Base-by-base conservation (phyloP, 768 basidiomycete genomes). In the Infundibulicybe gibba region DNA sequence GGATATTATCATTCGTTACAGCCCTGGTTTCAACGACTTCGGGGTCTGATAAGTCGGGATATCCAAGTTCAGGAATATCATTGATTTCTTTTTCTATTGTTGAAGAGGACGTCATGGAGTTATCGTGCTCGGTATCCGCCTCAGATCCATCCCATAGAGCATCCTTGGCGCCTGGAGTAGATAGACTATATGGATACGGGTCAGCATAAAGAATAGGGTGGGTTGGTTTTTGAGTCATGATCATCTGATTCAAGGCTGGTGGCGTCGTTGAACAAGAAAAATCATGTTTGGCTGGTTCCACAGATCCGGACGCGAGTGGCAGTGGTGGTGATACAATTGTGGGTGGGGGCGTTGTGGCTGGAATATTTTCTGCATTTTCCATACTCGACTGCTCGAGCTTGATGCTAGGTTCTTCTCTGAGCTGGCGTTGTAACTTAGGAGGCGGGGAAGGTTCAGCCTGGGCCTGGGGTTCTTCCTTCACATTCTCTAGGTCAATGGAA, bases 151-250 rank as follows among this genome's bases (percentile, higher is more conserved):
- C 57, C 5, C 52, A 58, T 31, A 48, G 40, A 2, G 34, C 15
- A 15, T 53, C 49, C 40, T 44, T 43, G 17, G 51, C 51, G 25
- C 21, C 58, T 11, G 74, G 75, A 1, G 74, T 73, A 0, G 77
- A 76, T 33, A 79, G 64, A 49, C 70, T 73, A 41, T 71, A 71
- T 1, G 76, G 76, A 51, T 72, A 77, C 2, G 75, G 72, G 51
- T 76, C 75, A 19, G 61, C 45, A 45, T 64, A 57, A 12, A 75
- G 51, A 46, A 69, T 53, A 15, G 67, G 69, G 20, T 61, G 59
- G 32, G 61, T 61, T 5, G 68, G 48, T 34, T 54, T 51, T 16
- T 52, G 52, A 48, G 56, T 54, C 6, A 55, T 34, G 19, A 58
- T 44, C 3, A 40, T 16, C 41, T 47, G 33, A 11, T 51, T 32